Evolutionary conservation across 257 asterid species (phyloP).

Genomic region (Ballota nigra): DNA sequence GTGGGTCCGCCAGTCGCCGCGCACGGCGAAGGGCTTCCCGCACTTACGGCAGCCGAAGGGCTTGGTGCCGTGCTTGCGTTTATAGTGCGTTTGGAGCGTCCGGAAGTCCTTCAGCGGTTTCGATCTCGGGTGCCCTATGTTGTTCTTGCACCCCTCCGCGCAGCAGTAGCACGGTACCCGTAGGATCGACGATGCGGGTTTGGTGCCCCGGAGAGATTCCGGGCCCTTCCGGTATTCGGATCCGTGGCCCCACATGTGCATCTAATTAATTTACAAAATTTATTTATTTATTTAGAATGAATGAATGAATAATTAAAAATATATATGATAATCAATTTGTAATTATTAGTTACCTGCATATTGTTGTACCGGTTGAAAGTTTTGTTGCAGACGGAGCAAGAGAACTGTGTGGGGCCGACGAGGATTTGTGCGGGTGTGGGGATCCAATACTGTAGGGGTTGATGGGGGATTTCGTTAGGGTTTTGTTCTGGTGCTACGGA

Average conservation of each 20-base stretch:
- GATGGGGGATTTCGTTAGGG: conserved; percentile 17
- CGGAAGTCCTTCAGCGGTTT: conserved; percentile 85
- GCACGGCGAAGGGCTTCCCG: conserved; percentile 71
- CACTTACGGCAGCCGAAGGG: conserved; percentile 73
- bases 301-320: too few species aligned
- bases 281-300: too few species aligned
- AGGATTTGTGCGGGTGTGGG: conserved; percentile 87
- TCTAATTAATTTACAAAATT: conserved; percentile 39
- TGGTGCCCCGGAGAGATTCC: conserved; percentile 78
- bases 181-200: conserved; percentile 57
- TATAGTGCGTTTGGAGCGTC: conserved; percentile 89
- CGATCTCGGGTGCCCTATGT: conserved; percentile 71
- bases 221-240: conserved; percentile 88
- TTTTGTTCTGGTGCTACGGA: conserved; percentile 11
- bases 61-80: conserved; percentile 78
- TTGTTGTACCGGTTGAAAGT: conserved; percentile 90
- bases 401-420: conserved; percentile 85
- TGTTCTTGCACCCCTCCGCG: conserved; percentile 92
- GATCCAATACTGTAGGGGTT: conserved; percentile 63
- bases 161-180: conserved; percentile 87
- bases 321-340: too few species aligned
- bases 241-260: conserved; percentile 99
- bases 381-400: conserved; percentile 78
- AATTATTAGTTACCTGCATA: conserved; percentile 65
- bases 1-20: conserved; percentile 95